Evolutionary conservation across 139 green algal genomes (phyloP), one percentile per base, ranked within the genome.

Genomic region (Coelastrella sp.): DNA sequence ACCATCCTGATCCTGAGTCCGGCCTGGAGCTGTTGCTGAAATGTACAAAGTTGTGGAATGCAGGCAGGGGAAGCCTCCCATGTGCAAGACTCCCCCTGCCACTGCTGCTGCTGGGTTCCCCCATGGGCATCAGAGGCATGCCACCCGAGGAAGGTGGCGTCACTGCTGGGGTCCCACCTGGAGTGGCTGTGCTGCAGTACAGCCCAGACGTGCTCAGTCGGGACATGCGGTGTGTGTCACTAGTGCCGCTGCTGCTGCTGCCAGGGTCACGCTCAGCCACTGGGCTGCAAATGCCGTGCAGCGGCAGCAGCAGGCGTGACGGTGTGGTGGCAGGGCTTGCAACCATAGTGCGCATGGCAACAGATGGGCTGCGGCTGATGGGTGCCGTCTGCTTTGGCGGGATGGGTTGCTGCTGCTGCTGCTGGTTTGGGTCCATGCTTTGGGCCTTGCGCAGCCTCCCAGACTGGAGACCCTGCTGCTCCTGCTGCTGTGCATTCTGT

Each of bases 191-290:
- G 20, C 59, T 72, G 22, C 57, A 73, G 12, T 8, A 9, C 6
- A 59, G 19, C 11, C 57, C 49, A 63, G 78, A 63, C 12, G 7
- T 70, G 68, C 68, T 11, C 24, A 72, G 8, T 35, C 25, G 22
- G 1, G 56, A 19, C 82, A 78, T 25, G n/a, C 20, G n/a, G 8
- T 61, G 61, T 7, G 19, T 66, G 61, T 59, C 58, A 49, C 65
- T 66, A 49, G 35, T 49, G 61, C 82, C 9, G 82, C 82, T 88
- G 84, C 68, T 58, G 68, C 22, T 68, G 84, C 84, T 80, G 83
- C 66, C 25, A 11, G 56, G 56, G 10, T 8, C 76, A 14, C 20
- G 61, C 82, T 78, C 82, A 5, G 8, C 9, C 63, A 87, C 82
- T 22, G 82, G 82, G 65, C 82, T 87, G 27, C 17, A 79, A 14